Evolutionary conservation across 2,329 filamentous ascomycete species (phyloP).

Genomic region (Pseudogymnoascus sp.): DNA sequence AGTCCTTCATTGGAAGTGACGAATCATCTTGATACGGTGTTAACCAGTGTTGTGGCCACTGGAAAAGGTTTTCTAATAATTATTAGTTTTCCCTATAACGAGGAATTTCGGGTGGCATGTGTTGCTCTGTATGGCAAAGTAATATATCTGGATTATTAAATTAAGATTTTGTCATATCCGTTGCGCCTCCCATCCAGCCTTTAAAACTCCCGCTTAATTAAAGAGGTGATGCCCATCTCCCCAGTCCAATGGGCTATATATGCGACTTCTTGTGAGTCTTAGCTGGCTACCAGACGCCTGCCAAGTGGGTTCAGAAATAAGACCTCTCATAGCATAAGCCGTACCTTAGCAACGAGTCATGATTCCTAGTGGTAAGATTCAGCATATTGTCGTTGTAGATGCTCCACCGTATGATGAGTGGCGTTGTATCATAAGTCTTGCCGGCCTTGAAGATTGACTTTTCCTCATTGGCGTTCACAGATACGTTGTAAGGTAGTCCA

Average conservation of each 20-base stretch:
- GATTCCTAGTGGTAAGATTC: background rate
- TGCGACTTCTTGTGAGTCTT: background rate
- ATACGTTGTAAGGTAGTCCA: background rate
- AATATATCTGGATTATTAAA: background rate
- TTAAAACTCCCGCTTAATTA: background rate
- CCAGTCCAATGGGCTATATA: background rate
- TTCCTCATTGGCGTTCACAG: background rate
- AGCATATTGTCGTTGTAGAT: background rate
- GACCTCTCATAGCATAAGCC: background rate
- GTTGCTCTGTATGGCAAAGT: background rate
- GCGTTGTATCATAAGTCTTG: background rate
- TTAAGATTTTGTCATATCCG: background rate
- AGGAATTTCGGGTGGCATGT: background rate
- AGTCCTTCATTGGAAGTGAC: background rate
- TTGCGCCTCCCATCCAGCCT: background rate
- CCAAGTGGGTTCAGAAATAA: background rate
- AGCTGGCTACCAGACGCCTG: background rate
- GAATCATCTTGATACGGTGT: background rate
- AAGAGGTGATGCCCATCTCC: too few species aligned
- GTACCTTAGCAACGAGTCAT: background rate
- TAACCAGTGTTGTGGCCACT: background rate
- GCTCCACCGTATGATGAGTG: background rate
- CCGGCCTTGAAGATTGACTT: background rate
- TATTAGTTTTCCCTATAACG: background rate
- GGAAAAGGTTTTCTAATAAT: background rate